Percentiles rank a stretch among this genome's conserved stretches.
Evolutionary conservation across 2,329 filamentous ascomycete genomes (phyloP).

Genomic region (Cladophialophora chaetospira): DNA sequence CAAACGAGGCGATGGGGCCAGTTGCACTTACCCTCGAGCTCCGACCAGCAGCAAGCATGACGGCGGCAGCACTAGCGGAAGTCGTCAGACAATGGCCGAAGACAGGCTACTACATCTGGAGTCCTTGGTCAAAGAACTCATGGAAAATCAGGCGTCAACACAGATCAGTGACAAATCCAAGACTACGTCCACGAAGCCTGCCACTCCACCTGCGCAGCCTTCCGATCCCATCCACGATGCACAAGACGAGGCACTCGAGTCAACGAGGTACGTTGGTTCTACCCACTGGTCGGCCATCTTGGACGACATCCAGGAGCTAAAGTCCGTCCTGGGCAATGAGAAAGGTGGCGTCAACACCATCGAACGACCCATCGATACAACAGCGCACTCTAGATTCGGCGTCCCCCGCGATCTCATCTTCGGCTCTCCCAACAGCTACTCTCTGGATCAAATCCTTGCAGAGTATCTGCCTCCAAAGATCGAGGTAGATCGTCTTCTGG

Average conservation of each 20-base stretch:
- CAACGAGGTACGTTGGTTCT: slow-evolving; percentile 39
- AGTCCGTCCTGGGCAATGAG: slow-evolving; percentile 10
- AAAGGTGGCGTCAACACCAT: background rate
- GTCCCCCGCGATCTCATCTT: slow-evolving; percentile 19
- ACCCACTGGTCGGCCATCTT: slow-evolving; percentile 47
- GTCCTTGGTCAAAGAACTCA: slow-evolving; percentile 18
- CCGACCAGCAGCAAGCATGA: background rate
- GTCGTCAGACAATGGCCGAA: slow-evolving; percentile 14
- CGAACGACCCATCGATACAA: background rate
- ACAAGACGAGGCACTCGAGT: background rate
- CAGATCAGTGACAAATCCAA: background rate
- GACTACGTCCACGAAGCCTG: background rate
- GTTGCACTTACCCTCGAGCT: slow-evolving; percentile 74
- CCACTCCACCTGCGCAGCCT: background rate
- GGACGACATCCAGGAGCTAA: slow-evolving; percentile 34
- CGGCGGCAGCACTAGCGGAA: background rate
- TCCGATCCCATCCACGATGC: background rate
- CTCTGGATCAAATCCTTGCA: slow-evolving; percentile 17
- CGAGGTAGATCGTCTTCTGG: slow-evolving; percentile 22
- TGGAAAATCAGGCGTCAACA: slow-evolving; percentile 15
- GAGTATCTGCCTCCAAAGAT: slow-evolving; percentile 20
- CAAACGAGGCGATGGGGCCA: slow-evolving; percentile 76
- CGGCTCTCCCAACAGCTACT: slow-evolving; percentile 14
- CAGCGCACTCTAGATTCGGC: background rate
- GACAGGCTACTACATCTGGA: slow-evolving; percentile 25